A percentile compares a stretch with the other conserved stretches of the same genome.
These are phyloP conservation scores for Dothiorella sarmentorum DNA, from an alignment of 2,329 filamentous ascomycete genomes.

Conservation along the genomic window DNA sequence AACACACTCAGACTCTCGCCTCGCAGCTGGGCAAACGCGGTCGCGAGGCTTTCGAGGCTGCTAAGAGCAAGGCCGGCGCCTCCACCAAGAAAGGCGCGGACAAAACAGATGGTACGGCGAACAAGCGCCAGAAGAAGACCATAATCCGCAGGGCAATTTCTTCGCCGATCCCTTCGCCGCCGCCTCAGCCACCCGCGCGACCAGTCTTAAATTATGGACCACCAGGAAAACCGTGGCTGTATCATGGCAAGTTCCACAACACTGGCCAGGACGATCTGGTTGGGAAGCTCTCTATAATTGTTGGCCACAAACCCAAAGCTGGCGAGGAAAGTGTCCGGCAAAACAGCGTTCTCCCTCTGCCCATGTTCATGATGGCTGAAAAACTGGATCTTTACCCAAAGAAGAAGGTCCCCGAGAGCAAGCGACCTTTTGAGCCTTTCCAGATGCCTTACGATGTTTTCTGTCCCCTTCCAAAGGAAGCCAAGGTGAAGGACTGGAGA, in stretches of 20 bases:
- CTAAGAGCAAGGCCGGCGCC: slow-evolving; percentile 31
- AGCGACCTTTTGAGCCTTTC: slow-evolving; percentile 14
- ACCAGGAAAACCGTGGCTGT: slow-evolving; percentile 8
- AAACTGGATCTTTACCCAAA: slow-evolving; percentile 59
- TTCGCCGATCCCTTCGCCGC: slow-evolving; percentile 4
- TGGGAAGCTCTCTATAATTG: neutral
- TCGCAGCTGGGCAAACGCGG: slow-evolving; percentile 22
- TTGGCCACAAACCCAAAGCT: slow-evolving; percentile 37
- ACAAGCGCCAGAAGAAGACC: slow-evolving; percentile 3
- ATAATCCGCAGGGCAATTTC: neutral
- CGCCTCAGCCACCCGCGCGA: neutral
- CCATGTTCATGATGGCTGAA: slow-evolving; percentile 73
- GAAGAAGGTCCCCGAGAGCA: slow-evolving; percentile 13
- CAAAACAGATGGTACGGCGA: neutral
- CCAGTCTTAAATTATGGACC: neutral
- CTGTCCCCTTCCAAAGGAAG: slow-evolving; percentile 79
- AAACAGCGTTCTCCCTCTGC: slow-evolving; percentile 64
- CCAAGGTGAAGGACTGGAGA: slow-evolving; percentile 89
- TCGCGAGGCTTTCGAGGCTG: slow-evolving; percentile 36
- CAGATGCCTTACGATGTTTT: slow-evolving; percentile 88
- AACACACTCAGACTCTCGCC: neutral
- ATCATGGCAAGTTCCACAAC: slow-evolving; percentile 25
- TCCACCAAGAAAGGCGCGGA: slow-evolving; percentile 45
- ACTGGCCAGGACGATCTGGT: slow-evolving; percentile 23
- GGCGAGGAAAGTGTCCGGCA: slow-evolving; percentile 27